Base-by-base conservation (phyloP, 2,329 filamentous ascomycete species). In the Beauveria asiatica region DNA sequence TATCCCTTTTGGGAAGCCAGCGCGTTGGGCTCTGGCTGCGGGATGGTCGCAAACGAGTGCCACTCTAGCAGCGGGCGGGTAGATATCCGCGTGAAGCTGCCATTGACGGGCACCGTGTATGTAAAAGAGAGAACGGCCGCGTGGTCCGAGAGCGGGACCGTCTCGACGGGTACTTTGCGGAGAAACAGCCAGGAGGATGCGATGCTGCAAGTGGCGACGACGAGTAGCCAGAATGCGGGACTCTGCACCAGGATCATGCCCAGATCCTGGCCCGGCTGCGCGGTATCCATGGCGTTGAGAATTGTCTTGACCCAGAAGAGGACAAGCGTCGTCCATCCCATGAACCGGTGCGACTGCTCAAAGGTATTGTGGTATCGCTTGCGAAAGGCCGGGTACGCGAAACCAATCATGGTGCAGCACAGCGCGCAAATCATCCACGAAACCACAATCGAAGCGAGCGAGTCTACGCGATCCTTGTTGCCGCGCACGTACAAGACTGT, bases 31-130 rank as follows among this genome's bases (percentile, higher is more conserved):
- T 83, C 80, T 1, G 87, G 84, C 62, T 84, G 80, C 1, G 88
- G 85, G 62, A 92, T 88, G 1, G 86, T 86, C 48, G 88, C 89
- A 68, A 92, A 92, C 0, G 85, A 83, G 73, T 92, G 89, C 79
- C 87, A 90, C 72, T 92, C 88, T 9, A 80, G 73, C 44, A 90
- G 75, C 0, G 88, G 87, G 9, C 78, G 77, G 57, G 80, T 79
- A 3, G 87, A 82, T 25, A 91, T 73, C 45, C 86, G 83, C 3
- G 73, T 74, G 62, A 76, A 76, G 65, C 66, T 74, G 0, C 74
- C 74, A 50, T 75, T 75, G 57, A 80, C 77, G 9, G 84, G 83
- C 23, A 81, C 78, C 19, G 81, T 80, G 72, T 88, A 85, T 67
- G 79, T 76, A 67, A 92, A 88, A 68, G 87, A 83, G 21, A 94